Evolutionary conservation across 2,329 filamentous ascomycete genomes (phyloP).

Genomic region (Pseudogymnoascus pannorum): DNA sequence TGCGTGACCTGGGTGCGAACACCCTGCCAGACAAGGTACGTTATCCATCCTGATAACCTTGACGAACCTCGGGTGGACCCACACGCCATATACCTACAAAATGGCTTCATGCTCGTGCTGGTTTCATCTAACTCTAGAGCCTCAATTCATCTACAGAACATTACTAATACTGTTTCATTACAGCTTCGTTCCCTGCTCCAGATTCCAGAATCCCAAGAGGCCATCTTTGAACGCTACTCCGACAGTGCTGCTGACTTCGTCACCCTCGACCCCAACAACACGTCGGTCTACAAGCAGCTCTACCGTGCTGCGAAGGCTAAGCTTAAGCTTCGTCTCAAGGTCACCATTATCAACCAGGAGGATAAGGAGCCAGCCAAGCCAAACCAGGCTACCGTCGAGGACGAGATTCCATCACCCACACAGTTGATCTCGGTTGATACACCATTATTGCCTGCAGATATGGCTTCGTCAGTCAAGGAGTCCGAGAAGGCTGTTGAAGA

Average conservation of each 20-base stretch:
- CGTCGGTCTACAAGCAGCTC: conserved; percentile 89
- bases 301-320: conserved; percentile 97
- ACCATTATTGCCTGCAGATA: not conserved
- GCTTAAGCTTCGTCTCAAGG: conserved; percentile 86
- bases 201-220: conserved; percentile 53
- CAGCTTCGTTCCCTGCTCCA: conserved; percentile 65
- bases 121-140: not conserved
- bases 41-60: not conserved
- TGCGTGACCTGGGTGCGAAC: conserved; percentile 71
- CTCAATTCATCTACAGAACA: not conserved
- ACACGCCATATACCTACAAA: conserved; percentile 5
- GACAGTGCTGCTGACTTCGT: conserved; percentile 83
- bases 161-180: conserved; percentile 22
- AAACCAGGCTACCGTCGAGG: conserved; percentile 42
- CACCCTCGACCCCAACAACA: conserved; percentile 67
- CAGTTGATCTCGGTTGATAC: not conserved
- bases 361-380: conserved; percentile 21
- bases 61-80: not conserved
- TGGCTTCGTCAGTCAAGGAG: not conserved
- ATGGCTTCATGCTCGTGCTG: conserved; percentile 27
- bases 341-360: conserved; percentile 42
- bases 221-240: conserved; percentile 85
- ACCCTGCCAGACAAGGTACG: conserved; percentile 79
- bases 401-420: conserved; percentile 31
- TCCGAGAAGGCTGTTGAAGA: not conserved